These are phyloP conservation scores for Cydonia oblonga DNA, from an alignment of 331 rosid genomes.

Conservation along the genomic window DNA sequence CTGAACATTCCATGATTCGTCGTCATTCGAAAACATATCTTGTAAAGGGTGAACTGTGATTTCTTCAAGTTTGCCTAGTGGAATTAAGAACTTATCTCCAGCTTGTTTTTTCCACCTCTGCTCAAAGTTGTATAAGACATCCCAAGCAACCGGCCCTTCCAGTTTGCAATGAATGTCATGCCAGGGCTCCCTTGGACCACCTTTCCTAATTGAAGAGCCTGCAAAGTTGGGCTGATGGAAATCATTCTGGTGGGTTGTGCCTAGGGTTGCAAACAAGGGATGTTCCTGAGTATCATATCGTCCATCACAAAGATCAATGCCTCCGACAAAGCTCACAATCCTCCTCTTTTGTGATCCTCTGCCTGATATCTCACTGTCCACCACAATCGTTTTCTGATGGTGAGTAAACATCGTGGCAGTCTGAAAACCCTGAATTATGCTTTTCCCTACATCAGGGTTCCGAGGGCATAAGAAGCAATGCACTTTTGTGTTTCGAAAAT, in stretches of 20 bases:
- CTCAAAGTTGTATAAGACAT: conserved; percentile 78
- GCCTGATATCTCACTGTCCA: conserved; percentile 27
- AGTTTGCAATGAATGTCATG: conserved; percentile 77
- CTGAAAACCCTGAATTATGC: neutral
- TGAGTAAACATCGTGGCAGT: conserved; percentile 68
- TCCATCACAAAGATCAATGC: conserved; percentile 80
- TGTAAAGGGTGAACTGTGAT: conserved; percentile 29
- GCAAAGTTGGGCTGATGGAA: conserved; percentile 80
- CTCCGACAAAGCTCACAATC: conserved; percentile 63
- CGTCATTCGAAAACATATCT: conserved; percentile 12
- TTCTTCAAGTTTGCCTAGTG: conserved; percentile 16
- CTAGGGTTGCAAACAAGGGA: conserved; percentile 49
- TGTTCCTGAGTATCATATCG: conserved; percentile 66
- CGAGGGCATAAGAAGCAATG: conserved; percentile 60
- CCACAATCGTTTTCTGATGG: conserved; percentile 65
- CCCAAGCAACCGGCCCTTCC: conserved; percentile 93
- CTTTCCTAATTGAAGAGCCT: conserved; percentile 48
- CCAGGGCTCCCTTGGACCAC: conserved; percentile 98
- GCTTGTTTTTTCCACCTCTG: conserved; percentile 79
- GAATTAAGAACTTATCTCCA: conserved; percentile 22
- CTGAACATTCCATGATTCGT: conserved; percentile 62
- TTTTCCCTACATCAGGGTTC: conserved; percentile 51
- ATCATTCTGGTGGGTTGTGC: conserved; percentile 39
- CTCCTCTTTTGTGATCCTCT: conserved; percentile 19
- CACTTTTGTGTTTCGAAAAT: conserved; percentile 49